Conservation (phyloP, 768 basidiomycete genomes). For the Kwoniella pini region DNA sequence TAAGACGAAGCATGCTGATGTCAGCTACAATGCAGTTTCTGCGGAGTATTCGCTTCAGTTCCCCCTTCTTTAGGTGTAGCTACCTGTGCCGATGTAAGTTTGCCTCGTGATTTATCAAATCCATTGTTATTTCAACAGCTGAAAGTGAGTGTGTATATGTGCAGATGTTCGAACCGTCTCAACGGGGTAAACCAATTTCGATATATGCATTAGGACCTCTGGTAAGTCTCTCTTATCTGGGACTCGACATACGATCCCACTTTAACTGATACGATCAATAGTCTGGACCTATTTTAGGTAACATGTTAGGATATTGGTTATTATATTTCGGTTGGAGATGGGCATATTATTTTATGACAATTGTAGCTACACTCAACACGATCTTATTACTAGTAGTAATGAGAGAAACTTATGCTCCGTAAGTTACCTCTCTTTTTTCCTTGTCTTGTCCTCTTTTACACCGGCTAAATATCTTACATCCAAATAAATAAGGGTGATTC, state of each 20-base stretch:
- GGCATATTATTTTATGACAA: slow-evolving; percentile 42
- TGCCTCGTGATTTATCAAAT: background rate
- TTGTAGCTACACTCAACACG: slow-evolving; percentile 32
- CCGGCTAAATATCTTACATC: background rate
- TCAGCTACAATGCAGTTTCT: slow-evolving; percentile 20
- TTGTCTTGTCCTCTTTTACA: background rate
- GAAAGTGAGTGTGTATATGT: no score
- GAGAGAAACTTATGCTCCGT: slow-evolving; percentile 49
- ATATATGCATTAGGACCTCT: slow-evolving; percentile 49
- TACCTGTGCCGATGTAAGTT: slow-evolving; percentile 45
- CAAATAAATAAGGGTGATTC: slow-evolving; percentile 31
- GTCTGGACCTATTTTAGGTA: slow-evolving; percentile 44
- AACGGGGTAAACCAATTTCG: slow-evolving; percentile 41
- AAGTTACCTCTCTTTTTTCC: slow-evolving; percentile 10
- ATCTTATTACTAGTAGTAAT: slow-evolving; percentile 30
- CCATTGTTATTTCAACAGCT: background rate
- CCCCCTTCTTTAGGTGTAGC: slow-evolving; percentile 48
- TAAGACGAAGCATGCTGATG: background rate
- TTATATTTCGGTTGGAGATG: slow-evolving; percentile 44
- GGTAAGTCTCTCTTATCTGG: slow-evolving; percentile 11
- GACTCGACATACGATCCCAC: no score
- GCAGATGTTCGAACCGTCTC: slow-evolving; percentile 34
- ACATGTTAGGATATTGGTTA: slow-evolving; percentile 49
- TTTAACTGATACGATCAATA: background rate
- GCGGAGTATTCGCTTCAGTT: slow-evolving; percentile 41